A percentile compares a stretch with the other conserved stretches of the same genome.
Evolutionary conservation across 495 filamentous ascomycete genomes (phyloP).

Genomic region (Neurospora sp.): DNA sequence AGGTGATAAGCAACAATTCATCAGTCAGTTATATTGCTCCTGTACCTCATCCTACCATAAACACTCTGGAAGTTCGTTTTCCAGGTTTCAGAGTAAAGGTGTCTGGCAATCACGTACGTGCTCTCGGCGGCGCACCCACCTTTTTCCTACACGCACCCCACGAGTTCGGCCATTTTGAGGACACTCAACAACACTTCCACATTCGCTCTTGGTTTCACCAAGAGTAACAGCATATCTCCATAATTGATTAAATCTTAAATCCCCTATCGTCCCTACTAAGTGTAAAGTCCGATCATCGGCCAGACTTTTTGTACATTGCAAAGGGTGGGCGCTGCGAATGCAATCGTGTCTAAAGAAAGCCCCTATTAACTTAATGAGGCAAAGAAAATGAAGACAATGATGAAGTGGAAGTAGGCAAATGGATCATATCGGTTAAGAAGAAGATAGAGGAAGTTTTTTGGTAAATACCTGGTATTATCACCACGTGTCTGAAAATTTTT

Average conservation of each 20-base stretch:
- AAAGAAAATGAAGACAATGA: not conserved
- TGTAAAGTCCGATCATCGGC: not conserved
- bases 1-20: not conserved
- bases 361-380: not conserved
- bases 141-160: not conserved
- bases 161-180: not conserved
- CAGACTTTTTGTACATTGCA: not conserved
- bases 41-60: not conserved
- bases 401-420: not conserved
- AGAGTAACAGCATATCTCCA: accelerated
- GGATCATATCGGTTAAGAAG: too few relatives aligned
- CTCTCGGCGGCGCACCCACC: not conserved
- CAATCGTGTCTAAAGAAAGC: not conserved
- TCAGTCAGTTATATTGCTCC: not conserved
- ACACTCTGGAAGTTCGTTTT: not conserved
- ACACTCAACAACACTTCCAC: not conserved
- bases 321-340: not conserved
- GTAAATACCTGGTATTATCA: too few relatives aligned
- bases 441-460: too few relatives aligned
- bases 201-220: not conserved
- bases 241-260: not conserved
- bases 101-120: not conserved
- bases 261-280: accelerated
- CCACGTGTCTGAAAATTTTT: not conserved
- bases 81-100: not conserved